Percentiles rank a stretch among this genome's conserved stretches.
phyloP scores from a whole-genome alignment of 2,329 filamentous ascomycete genomes.

The Zymoseptoria pseudotritici region DNA sequence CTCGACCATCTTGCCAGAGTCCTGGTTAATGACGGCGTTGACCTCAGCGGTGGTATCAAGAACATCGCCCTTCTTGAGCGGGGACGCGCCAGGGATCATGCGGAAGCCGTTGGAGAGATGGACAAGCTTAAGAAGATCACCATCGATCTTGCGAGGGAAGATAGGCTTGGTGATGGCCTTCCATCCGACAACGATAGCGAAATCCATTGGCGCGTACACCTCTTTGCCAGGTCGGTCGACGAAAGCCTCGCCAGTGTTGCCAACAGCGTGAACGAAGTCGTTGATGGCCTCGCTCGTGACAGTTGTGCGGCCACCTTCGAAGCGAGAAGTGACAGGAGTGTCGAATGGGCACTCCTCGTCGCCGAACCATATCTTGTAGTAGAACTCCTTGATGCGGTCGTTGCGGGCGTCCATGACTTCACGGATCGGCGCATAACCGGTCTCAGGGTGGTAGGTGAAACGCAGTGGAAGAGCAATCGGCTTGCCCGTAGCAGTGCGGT shows the following conservation, averaged over 20 bases:
- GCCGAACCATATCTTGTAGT: conserved; percentile 97
- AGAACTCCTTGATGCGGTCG: conserved; percentile 98
- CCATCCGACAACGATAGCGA: conserved; percentile 38
- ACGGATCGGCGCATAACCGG: conserved; percentile 92
- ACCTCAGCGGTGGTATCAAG: conserved; percentile 90
- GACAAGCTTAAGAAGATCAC: conserved; percentile 89
- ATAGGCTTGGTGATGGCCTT: conserved; percentile 99
- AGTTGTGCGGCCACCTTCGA: conserved; percentile 79
- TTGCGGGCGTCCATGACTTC: conserved; percentile 96
- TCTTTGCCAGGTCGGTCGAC: conserved; percentile 92
- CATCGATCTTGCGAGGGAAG: conserved; percentile 92
- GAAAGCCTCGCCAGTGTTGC: conserved; percentile 95
- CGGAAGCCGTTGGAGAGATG: conserved; percentile 97
- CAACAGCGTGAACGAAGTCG: conserved; percentile 97
- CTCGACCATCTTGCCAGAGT: conserved; percentile 98
- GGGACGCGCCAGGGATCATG: conserved; percentile 93
- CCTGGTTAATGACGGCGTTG: conserved; percentile 96
- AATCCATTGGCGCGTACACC: conserved; percentile 96
- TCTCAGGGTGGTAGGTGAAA: conserved; percentile 91
- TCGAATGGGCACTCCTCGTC: conserved; percentile 77
- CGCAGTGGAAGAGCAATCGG: conserved; percentile 76
- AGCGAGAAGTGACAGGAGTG: conserved; percentile 74
- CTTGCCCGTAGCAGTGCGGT: conserved; percentile 75
- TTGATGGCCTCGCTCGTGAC: conserved; percentile 92
- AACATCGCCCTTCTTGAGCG: conserved; percentile 89